Evolutionary conservation across 2,329 filamentous ascomycete genomes (phyloP).

Genomic region (Aspergillus novofumigatus): DNA sequence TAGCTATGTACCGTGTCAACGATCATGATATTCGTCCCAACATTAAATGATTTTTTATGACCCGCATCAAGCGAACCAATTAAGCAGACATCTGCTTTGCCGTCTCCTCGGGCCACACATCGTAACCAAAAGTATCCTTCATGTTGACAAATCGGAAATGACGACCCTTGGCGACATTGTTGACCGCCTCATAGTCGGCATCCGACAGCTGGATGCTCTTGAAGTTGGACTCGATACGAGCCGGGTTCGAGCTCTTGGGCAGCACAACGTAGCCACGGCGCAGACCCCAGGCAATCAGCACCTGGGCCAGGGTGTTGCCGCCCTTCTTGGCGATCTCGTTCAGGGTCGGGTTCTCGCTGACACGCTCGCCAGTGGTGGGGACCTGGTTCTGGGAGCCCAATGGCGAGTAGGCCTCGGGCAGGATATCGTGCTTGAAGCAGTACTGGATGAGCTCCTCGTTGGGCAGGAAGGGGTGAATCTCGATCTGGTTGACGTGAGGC

Average conservation of each 20-base stretch:
- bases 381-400: conserved; percentile 65
- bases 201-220: conserved; percentile 56
- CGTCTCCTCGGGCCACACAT: conserved; percentile 62
- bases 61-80: conserved; percentile 15
- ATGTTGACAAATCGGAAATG: conserved; percentile 74
- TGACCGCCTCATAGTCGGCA: conserved; percentile 57
- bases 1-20: neutral
- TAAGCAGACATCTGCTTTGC: conserved; percentile 31
- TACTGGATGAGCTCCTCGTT: conserved; percentile 42
- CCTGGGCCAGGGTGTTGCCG: conserved; percentile 57
- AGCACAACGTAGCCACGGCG: conserved; percentile 63
- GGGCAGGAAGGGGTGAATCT: conserved; percentile 47
- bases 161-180: conserved; percentile 61
- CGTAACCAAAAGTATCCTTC: conserved; percentile 74
- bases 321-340: conserved; percentile 56
- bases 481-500: conserved; percentile 44
- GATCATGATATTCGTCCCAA: conserved; percentile 5
- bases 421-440: conserved; percentile 38
- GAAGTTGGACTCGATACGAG: conserved; percentile 65
- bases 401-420: conserved; percentile 43
- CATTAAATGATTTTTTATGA: conserved; percentile 8
- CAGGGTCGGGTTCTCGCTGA: conserved; percentile 56
- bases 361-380: conserved; percentile 63
- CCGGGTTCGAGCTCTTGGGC: conserved; percentile 65
- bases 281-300: conserved; percentile 63